Evolutionary conservation across 176 grass and related monocot species (phyloP).

Genomic region (Secale cereale): DNA sequence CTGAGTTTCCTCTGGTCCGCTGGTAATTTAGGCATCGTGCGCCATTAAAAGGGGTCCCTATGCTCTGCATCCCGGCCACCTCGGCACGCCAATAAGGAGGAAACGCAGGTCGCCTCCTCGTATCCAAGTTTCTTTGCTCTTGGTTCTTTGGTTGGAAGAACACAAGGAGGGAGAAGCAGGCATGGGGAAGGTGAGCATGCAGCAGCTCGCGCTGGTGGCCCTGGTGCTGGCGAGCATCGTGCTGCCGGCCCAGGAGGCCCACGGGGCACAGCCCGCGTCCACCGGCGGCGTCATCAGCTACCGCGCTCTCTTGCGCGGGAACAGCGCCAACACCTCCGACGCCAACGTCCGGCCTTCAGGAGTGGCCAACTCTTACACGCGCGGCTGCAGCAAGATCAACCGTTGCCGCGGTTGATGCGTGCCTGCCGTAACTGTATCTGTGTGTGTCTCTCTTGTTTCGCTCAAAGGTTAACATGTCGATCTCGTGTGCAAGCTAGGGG

Average conservation of each 20-base stretch:
- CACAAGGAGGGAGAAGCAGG: not conserved
- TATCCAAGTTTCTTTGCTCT: not conserved
- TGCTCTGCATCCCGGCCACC: not conserved
- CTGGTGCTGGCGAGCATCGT: not conserved
- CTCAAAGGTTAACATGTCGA: not conserved
- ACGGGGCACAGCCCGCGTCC: not conserved
- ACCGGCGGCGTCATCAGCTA: not conserved
- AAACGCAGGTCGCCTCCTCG: too few relatives aligned
- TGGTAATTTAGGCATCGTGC: not conserved
- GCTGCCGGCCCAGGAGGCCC: not conserved
- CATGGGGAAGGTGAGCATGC: slow-evolving; percentile 11
- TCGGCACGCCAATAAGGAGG: not conserved
- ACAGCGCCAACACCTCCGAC: not conserved
- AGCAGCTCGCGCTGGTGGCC: not conserved
- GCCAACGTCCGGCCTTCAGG: not conserved
- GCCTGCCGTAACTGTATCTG: not conserved
- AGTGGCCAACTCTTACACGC: not conserved
- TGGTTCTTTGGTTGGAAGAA: not conserved
- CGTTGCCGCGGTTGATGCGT: not conserved
- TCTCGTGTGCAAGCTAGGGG: not conserved
- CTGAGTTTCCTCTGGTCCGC: not conserved
- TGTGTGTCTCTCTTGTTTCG: not conserved
- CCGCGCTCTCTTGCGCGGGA: not conserved
- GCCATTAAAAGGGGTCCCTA: not conserved
- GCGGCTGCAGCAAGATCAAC: not conserved